Evolutionary conservation across 164 flowering plant genomes (phyloP), one percentile per base, ranked within the genome.

Genomic region (Hamamelis virginiana): DNA sequence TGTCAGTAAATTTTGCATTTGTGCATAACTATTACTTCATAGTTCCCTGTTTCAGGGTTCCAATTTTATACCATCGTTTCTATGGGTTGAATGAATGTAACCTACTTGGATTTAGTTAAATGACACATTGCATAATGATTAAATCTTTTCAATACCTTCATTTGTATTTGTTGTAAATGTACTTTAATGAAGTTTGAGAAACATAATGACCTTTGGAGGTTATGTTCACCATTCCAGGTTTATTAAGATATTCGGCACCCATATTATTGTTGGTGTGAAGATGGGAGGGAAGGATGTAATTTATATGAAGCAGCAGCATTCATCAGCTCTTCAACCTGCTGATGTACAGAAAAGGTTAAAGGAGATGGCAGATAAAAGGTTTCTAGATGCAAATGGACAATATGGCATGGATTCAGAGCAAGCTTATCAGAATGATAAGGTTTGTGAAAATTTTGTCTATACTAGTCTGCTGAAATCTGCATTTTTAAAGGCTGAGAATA

Each of bases 211-310:
- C 50, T 51, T 47, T 4, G 55, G 1, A 23, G 41, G 1, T 64
- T 12, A 56, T 66, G 9, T 28, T 53, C 44, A 25, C 44, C 13
- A 15, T 68, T 56, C 14, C 86, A 95, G 98, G 85, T 95, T 95
- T 75, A 95, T 95, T 71, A 87, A 83, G 48, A 88, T 77, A 69
- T 91, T 77, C 83, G 98, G 98, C 43, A 95, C 98, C 62, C 98
- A 95, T 80, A 73, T 92, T 66, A 82, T 95, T 72, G 96, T 91
- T 72, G 91, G 98, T 59, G 75, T 95, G 62, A 91, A 91, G 77
- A 91, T 92, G 95, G 98, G 98, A 27, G 98, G 98, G 38, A 92
- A 92, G 75, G 98, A 95, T 84, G 91, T 92, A 21, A 82, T 94
- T 67, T 91, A 87, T 84, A 45, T 88, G 75, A 92, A 87, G 75